Conservation (phyloP, 805 yeast genomes). For the Kuraishia borneana region DNA sequence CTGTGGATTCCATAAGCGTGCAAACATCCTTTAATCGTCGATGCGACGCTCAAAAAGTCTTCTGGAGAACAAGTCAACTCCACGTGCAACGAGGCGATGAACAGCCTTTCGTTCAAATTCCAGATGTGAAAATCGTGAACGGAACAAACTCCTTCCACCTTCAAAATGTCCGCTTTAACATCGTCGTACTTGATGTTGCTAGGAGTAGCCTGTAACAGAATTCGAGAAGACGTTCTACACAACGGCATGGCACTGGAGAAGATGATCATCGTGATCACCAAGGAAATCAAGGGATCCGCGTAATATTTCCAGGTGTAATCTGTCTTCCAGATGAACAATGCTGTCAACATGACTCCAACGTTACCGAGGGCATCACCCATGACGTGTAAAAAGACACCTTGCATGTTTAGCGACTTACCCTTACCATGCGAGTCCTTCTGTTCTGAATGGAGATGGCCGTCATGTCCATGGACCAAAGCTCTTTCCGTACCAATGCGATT, state of each 20-base stretch:
- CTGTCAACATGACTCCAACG: conserved; percentile 84
- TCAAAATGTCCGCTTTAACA: conserved; percentile 56
- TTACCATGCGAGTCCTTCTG: conserved; percentile 12
- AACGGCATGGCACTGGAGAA: conserved; percentile 87
- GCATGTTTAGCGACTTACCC: conserved; percentile 81
- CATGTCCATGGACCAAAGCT: conserved; percentile 6
- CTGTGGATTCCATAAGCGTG: conserved; percentile 83
- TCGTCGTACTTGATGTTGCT: conserved; percentile 65
- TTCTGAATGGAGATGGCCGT: conserved; percentile 13
- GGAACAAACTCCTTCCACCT: conserved; percentile 64
- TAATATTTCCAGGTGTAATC: conserved; percentile 80
- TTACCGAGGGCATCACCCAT: conserved; percentile 95
- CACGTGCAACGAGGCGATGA: conserved; percentile 84
- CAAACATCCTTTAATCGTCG: conserved; percentile 64
- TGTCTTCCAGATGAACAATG: conserved; percentile 89
- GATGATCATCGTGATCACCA: conserved; percentile 77
- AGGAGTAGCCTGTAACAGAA: conserved; percentile 89
- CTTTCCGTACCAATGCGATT: conserved; percentile 5
- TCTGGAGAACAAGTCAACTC: conserved; percentile 58
- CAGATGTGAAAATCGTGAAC: conserved; percentile 95
- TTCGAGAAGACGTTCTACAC: conserved; percentile 77
- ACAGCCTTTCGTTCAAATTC: conserved; percentile 82
- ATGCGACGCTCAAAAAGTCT: conserved; percentile 59
- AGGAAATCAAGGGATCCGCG: conserved; percentile 77
- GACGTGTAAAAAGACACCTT: conserved; percentile 92